Percentiles rank a stretch among this genome's conserved stretches.
These are phyloP conservation scores for Incumbomyces lentus DNA, from an alignment of 2,329 filamentous ascomycete genomes.

Conservation along the genomic window DNA sequence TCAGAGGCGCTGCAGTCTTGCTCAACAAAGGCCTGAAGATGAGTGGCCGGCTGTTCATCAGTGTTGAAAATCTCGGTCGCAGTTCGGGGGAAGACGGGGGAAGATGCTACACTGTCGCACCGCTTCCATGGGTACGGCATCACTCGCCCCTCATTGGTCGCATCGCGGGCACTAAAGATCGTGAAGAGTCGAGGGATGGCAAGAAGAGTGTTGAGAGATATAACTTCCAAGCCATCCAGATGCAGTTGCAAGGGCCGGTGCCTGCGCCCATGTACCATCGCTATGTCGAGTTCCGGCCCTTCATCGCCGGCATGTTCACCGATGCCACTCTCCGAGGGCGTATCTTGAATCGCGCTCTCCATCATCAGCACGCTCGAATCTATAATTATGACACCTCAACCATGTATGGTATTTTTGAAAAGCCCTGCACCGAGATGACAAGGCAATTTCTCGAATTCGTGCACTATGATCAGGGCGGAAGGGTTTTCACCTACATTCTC, in stretches of 20 bases:
- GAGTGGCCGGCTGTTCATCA: conserved; percentile 60
- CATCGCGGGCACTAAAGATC: conserved; percentile 61
- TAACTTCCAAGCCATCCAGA: conserved; percentile 86
- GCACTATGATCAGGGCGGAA: conserved; percentile 74
- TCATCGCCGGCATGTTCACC: conserved; percentile 82
- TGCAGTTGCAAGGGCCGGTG: conserved; percentile 76
- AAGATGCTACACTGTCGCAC: conserved; percentile 68
- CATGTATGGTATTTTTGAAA: conserved; percentile 56
- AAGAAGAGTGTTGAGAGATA: conserved; percentile 12
- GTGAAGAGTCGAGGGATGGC: conserved; percentile 40
- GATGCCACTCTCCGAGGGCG: conserved; percentile 65
- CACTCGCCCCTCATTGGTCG: conserved; percentile 83
- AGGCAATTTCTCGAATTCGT: conserved; percentile 75
- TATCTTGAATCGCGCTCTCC: conserved; percentile 72
- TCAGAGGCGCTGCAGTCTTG: conserved; percentile 58
- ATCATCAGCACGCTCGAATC: conserved; percentile 78
- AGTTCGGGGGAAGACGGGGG: conserved; percentile 58
- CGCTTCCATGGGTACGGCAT: conserved; percentile 68
- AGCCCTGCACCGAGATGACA: conserved; percentile 60
- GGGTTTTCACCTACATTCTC: conserved; percentile 84
- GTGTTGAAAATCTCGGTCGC: conserved; percentile 65
- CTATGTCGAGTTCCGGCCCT: conserved; percentile 84
- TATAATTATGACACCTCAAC: conserved; percentile 81
- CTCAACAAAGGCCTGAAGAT: conserved; percentile 54
- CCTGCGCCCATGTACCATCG: conserved; percentile 75